These are phyloP conservation scores for Rhodotorula diobovata DNA, from an alignment of 768 basidiomycete species.

Conservation along the genomic window DNA sequence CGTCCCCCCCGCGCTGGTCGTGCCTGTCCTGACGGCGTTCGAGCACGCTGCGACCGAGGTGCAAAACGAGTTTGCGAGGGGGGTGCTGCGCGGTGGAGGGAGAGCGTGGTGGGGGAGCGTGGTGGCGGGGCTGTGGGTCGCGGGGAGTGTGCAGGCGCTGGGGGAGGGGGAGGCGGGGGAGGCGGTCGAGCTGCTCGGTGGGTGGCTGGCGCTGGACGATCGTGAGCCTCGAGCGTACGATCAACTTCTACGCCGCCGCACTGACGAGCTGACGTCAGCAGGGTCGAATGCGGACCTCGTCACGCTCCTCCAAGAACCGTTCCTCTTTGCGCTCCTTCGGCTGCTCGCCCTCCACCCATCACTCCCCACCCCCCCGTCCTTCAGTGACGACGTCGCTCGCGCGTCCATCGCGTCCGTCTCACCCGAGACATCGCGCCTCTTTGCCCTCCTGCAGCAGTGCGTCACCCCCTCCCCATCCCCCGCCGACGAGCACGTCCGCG, in stretches of 20 bases:
- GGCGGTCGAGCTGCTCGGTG: background rate
- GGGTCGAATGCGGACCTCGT: background rate
- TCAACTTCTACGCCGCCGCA: background rate
- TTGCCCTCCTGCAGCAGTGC: background rate
- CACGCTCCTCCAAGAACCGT: background rate
- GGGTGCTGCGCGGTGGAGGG: background rate
- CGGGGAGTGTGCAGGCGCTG: constrained; percentile 16
- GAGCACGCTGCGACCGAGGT: background rate
- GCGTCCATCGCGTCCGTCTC: background rate
- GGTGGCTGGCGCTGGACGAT: background rate
- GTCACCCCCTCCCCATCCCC: background rate
- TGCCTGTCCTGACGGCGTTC: constrained; percentile 7
- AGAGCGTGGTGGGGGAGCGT: background rate
- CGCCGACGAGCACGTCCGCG: background rate
- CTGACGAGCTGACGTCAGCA: background rate
- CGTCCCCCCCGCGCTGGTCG: constrained; percentile 1
- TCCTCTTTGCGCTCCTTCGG: constrained; percentile 20
- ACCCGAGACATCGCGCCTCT: background rate
- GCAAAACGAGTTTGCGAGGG: background rate
- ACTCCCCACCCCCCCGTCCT: background rate
- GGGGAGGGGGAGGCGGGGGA: background rate
- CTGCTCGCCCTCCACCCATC: background rate
- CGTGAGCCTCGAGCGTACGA: background rate
- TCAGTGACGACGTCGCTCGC: no score
- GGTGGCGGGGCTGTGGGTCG: constrained; percentile 8